phyloP scores from a whole-genome alignment of 2,329 filamentous ascomycete species.

The Beauveria australis region DNA sequence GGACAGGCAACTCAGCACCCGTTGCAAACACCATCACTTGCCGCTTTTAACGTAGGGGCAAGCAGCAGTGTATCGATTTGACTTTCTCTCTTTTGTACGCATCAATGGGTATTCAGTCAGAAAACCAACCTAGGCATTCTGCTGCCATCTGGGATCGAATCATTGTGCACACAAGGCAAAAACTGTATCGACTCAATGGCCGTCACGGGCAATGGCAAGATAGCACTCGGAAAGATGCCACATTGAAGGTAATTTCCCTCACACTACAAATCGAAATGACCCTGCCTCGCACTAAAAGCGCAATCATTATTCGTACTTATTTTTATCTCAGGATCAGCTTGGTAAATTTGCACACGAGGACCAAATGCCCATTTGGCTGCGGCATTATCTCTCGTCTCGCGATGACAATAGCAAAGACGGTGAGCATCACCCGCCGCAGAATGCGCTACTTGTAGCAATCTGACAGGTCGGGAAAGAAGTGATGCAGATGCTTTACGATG shows the following conservation, averaged over 20 bases:
- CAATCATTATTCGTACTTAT: background rate
- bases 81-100: background rate
- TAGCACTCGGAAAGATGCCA: constrained; percentile 31
- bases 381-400: constrained; percentile 51
- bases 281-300: background rate
- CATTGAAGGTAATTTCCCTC: background rate
- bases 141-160: background rate
- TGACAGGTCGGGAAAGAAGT: constrained; percentile 41
- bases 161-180: background rate
- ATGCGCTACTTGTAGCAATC: constrained; percentile 12
- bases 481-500: constrained; percentile 51
- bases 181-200: background rate
- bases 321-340: constrained; percentile 37
- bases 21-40: background rate
- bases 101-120: background rate
- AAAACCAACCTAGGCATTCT: background rate
- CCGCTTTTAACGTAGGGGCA: background rate
- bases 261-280: background rate
- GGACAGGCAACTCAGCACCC: too few species aligned
- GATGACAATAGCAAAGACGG: constrained; percentile 48
- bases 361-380: constrained; percentile 64
- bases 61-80: background rate
- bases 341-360: constrained; percentile 66
- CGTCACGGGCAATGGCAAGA: background rate
- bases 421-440: constrained; percentile 16